Conservation (phyloP, 352 stramenopile genomes). For the Pythium dissimile region DNA sequence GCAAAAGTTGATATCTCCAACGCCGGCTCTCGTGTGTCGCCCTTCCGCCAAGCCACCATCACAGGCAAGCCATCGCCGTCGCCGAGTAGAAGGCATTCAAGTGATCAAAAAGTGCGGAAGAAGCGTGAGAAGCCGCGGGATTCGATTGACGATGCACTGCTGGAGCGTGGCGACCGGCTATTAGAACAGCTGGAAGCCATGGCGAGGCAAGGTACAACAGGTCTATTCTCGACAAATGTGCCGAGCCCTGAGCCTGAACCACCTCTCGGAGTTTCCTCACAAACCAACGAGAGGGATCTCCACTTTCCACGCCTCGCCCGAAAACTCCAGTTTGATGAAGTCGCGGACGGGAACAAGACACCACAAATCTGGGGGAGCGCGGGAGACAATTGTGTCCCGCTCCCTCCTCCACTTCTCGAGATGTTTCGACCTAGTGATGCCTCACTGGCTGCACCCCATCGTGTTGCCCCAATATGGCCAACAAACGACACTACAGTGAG, state of each 20-base stretch:
- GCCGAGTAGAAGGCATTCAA: conserved; percentile 13
- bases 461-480: too few relatives aligned
- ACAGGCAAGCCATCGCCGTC: conserved; percentile 19
- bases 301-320: conserved; percentile 35
- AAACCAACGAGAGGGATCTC: conserved; percentile 8
- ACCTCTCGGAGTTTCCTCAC: neutral
- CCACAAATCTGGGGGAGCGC: too few relatives aligned
- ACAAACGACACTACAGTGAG: too few relatives aligned
- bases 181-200: conserved; percentile 32
- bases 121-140: conserved; percentile 13
- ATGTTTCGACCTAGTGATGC: neutral
- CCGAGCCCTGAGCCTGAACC: conserved; percentile 28
- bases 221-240: conserved; percentile 15
- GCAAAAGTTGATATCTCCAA: too few relatives aligned
- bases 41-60: conserved; percentile 15
- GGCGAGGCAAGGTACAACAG: conserved; percentile 24
- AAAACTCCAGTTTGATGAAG: conserved; percentile 45
- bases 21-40: neutral
- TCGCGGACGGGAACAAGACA: neutral
- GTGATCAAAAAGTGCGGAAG: conserved; percentile 8
- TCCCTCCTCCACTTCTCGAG: conserved; percentile 8
- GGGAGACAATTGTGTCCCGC: conserved; percentile 37
- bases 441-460: too few relatives aligned
- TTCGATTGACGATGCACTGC: conserved; percentile 16
- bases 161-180: conserved; percentile 31